These are phyloP conservation scores for Penicillium sp. DNA, from an alignment of 2,329 filamentous ascomycete genomes.

Conservation along the genomic window DNA sequence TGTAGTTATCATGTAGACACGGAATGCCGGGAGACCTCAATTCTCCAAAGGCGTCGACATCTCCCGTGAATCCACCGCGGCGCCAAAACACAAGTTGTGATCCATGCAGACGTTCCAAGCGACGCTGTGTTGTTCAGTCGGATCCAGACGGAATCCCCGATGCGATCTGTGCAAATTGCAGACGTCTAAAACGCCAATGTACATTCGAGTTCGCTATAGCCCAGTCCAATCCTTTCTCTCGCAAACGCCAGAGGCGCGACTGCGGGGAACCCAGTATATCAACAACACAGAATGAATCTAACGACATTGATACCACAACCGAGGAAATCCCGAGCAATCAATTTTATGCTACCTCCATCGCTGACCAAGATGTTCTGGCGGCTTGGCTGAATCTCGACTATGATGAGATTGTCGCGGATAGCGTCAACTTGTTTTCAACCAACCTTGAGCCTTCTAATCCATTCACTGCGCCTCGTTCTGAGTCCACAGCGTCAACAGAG, in stretches of 20 bases:
- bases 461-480: not conserved
- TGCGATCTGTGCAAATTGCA: constrained; percentile 18
- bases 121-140: constrained; percentile 22
- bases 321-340: not conserved
- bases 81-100: constrained; percentile 29
- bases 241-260: constrained; percentile 1
- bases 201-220: constrained; percentile 23
- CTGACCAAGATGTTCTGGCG: constrained; percentile 5
- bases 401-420: not conserved
- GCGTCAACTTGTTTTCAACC: not conserved
- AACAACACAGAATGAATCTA: not conserved
- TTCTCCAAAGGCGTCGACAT: not conserved
- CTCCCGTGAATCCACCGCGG: constrained; percentile 3
- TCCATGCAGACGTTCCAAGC: constrained; percentile 26
- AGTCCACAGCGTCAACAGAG: not conserved
- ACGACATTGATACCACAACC: not conserved
- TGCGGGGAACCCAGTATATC: not conserved
- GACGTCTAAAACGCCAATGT: constrained; percentile 19
- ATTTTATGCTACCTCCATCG: not conserved
- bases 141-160: not conserved
- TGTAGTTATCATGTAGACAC: constrained; percentile 1
- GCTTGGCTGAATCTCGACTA: constrained; percentile 15
- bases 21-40: constrained; percentile 6
- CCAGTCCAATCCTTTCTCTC: not conserved
- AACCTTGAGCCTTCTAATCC: not conserved